phyloP scores from a whole-genome alignment of 2,329 filamentous ascomycete genomes.

The Claviceps sp. region DNA sequence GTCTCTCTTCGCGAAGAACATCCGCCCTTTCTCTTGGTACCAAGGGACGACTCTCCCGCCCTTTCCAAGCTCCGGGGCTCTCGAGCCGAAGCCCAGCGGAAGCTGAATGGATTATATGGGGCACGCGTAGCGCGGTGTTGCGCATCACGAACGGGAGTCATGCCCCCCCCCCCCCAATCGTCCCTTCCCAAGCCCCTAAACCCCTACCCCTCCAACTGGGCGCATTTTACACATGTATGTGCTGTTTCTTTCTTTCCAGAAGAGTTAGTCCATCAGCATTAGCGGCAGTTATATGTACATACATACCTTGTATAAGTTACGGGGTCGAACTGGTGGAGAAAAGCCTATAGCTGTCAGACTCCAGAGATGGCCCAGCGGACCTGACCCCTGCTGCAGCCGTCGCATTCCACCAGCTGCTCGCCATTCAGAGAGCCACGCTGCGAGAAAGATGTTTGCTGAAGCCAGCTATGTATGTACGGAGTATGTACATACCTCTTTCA shows the following conservation, averaged over 20 bases:
- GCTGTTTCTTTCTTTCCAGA: not conserved
- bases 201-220: too few species aligned
- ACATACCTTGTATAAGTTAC: too few species aligned
- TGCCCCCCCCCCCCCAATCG: too few species aligned
- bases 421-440: not conserved
- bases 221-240: not conserved
- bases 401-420: conserved; percentile 2
- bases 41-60: not conserved
- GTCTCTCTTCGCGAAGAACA: not conserved
- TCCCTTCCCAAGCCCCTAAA: too few species aligned
- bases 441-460: not conserved
- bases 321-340: too few species aligned
- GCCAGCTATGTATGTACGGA: not conserved
- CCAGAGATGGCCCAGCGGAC: not conserved
- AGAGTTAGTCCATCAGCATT: not conserved
- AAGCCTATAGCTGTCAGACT: too few species aligned
- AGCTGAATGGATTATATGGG: not conserved
- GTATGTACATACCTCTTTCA: too few species aligned
- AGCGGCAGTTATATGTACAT: not conserved
- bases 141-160: not conserved
- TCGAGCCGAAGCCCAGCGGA: not conserved
- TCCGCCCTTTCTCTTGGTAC: not conserved
- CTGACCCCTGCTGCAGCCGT: conserved; percentile 6
- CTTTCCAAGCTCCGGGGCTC: not conserved
- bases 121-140: not conserved